Base-by-base conservation (phyloP, 495 filamentous ascomycete genomes). In the Penicillium soppii region DNA sequence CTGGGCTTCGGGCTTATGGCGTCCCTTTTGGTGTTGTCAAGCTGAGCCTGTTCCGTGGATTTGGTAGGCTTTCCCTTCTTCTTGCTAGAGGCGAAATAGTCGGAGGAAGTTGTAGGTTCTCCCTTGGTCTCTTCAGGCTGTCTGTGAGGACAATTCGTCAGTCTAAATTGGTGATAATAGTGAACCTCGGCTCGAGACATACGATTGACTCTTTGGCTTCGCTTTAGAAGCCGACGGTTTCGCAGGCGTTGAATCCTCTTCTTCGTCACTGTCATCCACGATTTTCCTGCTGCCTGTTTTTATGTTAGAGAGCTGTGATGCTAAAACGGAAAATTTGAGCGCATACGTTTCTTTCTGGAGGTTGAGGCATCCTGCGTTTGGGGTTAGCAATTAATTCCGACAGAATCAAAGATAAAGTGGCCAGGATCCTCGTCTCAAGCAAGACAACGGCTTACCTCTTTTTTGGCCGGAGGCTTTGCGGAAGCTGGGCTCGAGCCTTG, bases 211-310 rank as follows among this genome's bases (percentile, higher is more conserved):
- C 7, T 70, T 52, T 2, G 75, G 36, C 30, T 73, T 69, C 9
- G 66, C 67, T 51, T 79, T 83, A 1, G 77, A 73, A 4, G 72
- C 71, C 12, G 72, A 40, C 27, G 71, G 57, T 52, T 73, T 71
- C 19, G 47, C 45, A 32, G 64, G 59, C 7, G 57, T 39, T 23
- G 48, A 56, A 22, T 75, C 75, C 1, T 84, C 83, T 22, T 89
- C 86, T 2, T 91, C 88, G 33, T 89, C 86, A 58, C 86, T 89
- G 44, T 91, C 88, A 54, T 88, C 84, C 26, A 92, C 70, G 20
- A 92, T 79, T 60, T 89, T 90, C 33, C 87, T 80, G 40, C 73
- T 79, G 48, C 81, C 84, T 88, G 50, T 17, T 29, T 20, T 19
- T 20, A 39, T 4, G 41, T 66, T 63, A 63, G 57, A 63, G 57